Base-by-base conservation (phyloP, 1,284 basidiomycete species). In the Malassezia furfur region DNA sequence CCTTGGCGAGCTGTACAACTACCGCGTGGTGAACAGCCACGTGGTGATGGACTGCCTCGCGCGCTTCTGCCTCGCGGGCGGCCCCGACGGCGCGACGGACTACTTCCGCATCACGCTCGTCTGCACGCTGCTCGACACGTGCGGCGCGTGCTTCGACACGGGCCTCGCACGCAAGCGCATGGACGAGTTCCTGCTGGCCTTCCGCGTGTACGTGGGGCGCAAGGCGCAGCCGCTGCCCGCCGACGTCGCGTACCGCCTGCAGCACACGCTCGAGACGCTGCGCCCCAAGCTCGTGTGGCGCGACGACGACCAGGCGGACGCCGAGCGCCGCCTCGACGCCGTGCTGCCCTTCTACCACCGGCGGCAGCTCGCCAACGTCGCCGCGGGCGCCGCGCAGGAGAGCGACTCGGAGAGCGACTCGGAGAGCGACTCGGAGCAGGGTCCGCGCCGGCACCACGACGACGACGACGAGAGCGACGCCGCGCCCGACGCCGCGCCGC, bases 241-340 rank as follows among this genome's bases (percentile, higher is more conserved):
- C 88, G 94, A 99, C 59, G 85, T 96, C 15, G 91, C 94, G 57
- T 98, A 96, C 74, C 93, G 96, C 89, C 76, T 96, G 9, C 83
- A 84, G 2, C 93, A 96, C 74, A 93, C 53, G 32, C 21, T 55
- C 15, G 22, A 48, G 28, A 21, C 32, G 11, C 9, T 52, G 43
- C 50, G 57, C 35, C n/a, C 54, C 52, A 15, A 36, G 9, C 19
- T 56, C 40, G 31, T 50, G 47, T 30, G 61, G 37, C 35, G 32
- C 28, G 36, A 37, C 10, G 14, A 19, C 12, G 21, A 39, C 5
- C 14, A 32, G 22, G 50, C 11, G 15, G 44, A 21, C 21, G n/a
- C 45, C 12, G 15, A 28, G 12, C 25, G 50, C 34, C 7, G 28
- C 36, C 9, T 60, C 50, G 25, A 28, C 3, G 25, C 14, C 6